Conservation (phyloP, 257 asterid species). For the Ophiorrhiza pumila region DNA sequence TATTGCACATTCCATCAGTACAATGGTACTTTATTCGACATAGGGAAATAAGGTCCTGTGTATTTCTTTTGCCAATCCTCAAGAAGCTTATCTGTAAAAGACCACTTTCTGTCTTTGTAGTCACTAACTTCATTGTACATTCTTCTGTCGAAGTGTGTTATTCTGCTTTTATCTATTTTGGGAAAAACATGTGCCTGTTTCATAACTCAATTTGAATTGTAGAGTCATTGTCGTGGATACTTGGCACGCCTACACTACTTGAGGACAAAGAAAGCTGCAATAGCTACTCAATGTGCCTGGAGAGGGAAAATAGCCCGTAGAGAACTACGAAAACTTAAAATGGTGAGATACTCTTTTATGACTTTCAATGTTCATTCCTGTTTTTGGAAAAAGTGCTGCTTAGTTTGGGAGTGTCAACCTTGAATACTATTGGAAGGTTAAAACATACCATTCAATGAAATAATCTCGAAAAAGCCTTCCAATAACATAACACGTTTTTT, state of each 20-base stretch:
- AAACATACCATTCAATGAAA: neutral
- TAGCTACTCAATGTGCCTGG: slow-evolving; percentile 59
- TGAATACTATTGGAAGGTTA: neutral
- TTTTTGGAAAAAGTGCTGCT: neutral
- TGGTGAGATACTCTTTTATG: slow-evolving; percentile 40
- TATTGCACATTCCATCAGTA: neutral
- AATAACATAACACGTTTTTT: too few relatives aligned
- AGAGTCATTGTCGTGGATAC: slow-evolving; percentile 51
- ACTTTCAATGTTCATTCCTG: neutral
- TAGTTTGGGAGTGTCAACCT: neutral
- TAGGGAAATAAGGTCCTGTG: neutral
- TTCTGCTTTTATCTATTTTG: neutral
- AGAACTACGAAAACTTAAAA: slow-evolving; percentile 57
- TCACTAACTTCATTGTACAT: neutral
- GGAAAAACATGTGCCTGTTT: neutral
- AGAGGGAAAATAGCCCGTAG: slow-evolving; percentile 47
- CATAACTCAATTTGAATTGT: slow-evolving; percentile 12
- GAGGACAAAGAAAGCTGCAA: slow-evolving; percentile 52
- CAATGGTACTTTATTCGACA: neutral
- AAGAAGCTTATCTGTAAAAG: neutral
- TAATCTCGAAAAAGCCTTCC: too few relatives aligned
- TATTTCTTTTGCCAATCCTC: neutral
- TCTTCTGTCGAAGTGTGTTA: neutral
- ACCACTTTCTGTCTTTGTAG: neutral
- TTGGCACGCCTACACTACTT: slow-evolving; percentile 33